Conservation (phyloP, 2,329 filamentous ascomycete species). For the Helotiales sp. region DNA sequence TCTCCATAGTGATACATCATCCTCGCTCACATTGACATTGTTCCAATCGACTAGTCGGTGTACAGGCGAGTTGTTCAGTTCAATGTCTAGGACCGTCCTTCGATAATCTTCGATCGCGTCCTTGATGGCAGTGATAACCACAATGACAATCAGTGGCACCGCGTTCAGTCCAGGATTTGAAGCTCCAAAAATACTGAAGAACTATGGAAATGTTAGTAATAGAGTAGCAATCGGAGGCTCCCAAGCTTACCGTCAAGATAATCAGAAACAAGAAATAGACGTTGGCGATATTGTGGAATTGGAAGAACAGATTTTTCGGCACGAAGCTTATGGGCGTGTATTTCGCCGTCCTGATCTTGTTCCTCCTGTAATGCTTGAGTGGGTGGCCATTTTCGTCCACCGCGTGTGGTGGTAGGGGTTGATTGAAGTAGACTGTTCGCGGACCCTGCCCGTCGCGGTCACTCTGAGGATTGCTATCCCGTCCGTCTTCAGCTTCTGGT, state of each 20-base stretch:
- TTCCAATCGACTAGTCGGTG: conserved; percentile 86
- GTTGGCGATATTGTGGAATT: conserved; percentile 98
- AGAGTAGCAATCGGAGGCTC: not conserved
- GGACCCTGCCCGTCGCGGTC: conserved; percentile 40
- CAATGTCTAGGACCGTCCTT: conserved; percentile 84
- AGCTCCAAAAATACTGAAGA: conserved; percentile 94
- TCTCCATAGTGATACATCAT: conserved; percentile 84
- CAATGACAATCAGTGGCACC: conserved; percentile 89
- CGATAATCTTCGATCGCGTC: conserved; percentile 96
- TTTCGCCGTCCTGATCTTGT: conserved; percentile 97
- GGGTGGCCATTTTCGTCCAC: conserved; percentile 82
- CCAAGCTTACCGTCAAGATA: conserved; percentile 81
- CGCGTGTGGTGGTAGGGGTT: conserved; percentile 71
- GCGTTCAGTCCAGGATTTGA: conserved; percentile 86
- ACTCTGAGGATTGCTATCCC: conserved; percentile 30
- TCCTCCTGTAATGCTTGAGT: conserved; percentile 70
- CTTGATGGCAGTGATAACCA: conserved; percentile 85
- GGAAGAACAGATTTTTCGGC: conserved; percentile 95
- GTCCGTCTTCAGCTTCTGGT: conserved; percentile 22
- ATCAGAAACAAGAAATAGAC: conserved; percentile 97
- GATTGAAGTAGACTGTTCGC: conserved; percentile 80
- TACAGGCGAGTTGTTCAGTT: conserved; percentile 94
- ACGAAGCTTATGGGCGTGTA: conserved; percentile 95
- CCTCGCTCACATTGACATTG: conserved; percentile 90
- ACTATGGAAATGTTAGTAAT: conserved; percentile 53